These are phyloP conservation scores for Cladophialophora chaetospira DNA, from an alignment of 2,329 filamentous ascomycete genomes.

Conservation along the genomic window DNA sequence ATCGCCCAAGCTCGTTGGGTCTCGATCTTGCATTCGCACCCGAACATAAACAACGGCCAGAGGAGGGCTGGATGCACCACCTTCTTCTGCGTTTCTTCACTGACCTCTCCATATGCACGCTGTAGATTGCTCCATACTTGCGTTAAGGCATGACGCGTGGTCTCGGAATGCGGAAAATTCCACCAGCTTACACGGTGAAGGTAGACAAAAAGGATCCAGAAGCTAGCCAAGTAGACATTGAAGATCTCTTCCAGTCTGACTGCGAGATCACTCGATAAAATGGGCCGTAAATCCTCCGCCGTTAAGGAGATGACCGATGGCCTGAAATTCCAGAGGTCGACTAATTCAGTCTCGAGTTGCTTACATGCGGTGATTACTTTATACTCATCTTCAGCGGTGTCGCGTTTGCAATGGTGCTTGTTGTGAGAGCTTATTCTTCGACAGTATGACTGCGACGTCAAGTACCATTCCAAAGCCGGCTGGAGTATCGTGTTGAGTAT, in stretches of 20 bases:
- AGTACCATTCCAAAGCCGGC: slow-evolving; percentile 9
- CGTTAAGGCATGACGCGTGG: background rate
- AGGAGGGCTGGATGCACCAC: slow-evolving; percentile 1
- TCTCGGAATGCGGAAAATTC: slow-evolving; percentile 4
- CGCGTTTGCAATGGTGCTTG: slow-evolving; percentile 4
- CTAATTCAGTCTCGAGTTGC: slow-evolving; percentile 6
- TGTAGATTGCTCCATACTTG: slow-evolving; percentile 1
- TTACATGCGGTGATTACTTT: slow-evolving; percentile 12
- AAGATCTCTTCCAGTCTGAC: background rate
- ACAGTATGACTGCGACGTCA: slow-evolving; percentile 11
- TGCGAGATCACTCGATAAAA: background rate
- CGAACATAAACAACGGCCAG: slow-evolving; percentile 6
- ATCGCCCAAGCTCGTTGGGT: slow-evolving; percentile 6
- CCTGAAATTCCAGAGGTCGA: background rate
- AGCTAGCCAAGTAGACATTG: slow-evolving; percentile 8
- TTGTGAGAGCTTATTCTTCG: slow-evolving; percentile 9
- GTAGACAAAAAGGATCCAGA: slow-evolving; percentile 15
- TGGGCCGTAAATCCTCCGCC: background rate
- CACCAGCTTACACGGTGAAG: slow-evolving; percentile 15
- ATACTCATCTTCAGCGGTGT: slow-evolving; percentile 10
- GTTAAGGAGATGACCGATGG: slow-evolving; percentile 2
- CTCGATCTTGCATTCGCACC: background rate
- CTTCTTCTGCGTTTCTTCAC: background rate
- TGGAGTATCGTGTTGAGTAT: slow-evolving; percentile 4
- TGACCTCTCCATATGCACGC: slow-evolving; percentile 4